Base-by-base conservation (phyloP, 2,329 filamentous ascomycete genomes). In the Phialophora macrospora region DNA sequence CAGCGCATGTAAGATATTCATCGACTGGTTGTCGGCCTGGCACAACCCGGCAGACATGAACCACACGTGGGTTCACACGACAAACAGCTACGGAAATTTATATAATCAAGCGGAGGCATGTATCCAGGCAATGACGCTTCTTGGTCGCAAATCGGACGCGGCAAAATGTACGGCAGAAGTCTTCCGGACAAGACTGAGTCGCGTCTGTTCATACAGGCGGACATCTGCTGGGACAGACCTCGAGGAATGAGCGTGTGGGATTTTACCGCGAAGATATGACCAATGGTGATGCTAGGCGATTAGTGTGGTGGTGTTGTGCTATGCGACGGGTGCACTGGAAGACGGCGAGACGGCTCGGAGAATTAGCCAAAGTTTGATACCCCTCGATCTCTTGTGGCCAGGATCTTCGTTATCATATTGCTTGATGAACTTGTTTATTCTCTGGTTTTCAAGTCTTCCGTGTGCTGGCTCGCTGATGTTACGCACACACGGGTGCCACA, bases 101-200 rank as follows among this genome's bases (percentile, higher is more conserved):
- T 58, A 58, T 22, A 34, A n/a, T 5, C 63, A 64, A 14, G 67
- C 67, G 57, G 61, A 64, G 28, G 49, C 17, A 8, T 68, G 67
- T 20, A 66, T 66, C n/a, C 64, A 68, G 32, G 67, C 60, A 7
- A 68, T 68, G 67, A 54, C 52, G 8, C 59, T 68, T n/a, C 55
- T 68, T 49, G 67, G 67, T 7, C 67, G 67, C 41, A 68, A 68
- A 34, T 66, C 63, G 4, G 61, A 68, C 17, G 61, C 67, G 14
- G 67, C 67, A 20, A 64, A 66, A 24, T 60, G 54, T 41, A 68
- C 61, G n/a, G 67, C 67, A 12, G 58, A 64, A 49, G 26, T 64
- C 26, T 66, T 68, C 34, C 59, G 63, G 63, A 49, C 54, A 17
- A 52, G 55, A 22, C 44, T 68, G 7, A 56, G 38, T 14, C 41